phyloP scores from a whole-genome alignment of 352 stramenopile genomes.

The Phytophthora ramorum region DNA sequence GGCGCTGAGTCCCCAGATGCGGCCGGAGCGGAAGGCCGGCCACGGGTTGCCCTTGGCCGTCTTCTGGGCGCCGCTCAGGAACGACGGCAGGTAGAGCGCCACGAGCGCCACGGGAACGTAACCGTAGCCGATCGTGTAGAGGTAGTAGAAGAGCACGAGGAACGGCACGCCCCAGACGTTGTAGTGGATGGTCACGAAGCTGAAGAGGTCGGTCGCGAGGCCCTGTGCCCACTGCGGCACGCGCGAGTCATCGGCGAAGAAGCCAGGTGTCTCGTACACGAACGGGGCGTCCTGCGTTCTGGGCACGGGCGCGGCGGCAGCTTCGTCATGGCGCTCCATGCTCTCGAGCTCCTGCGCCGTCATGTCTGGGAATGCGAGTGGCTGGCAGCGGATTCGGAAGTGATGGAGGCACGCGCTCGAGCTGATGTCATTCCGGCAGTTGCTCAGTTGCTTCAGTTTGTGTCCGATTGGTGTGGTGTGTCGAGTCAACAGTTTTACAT shows the following conservation, averaged over 20 bases:
- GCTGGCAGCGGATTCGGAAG: slow-evolving; percentile 2
- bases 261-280: slow-evolving; percentile 52
- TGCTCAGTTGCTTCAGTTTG: slow-evolving; percentile 6
- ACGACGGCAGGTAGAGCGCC: slow-evolving; percentile 69
- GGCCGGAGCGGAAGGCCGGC: slow-evolving; percentile 50
- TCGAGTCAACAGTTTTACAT: slow-evolving; percentile 16
- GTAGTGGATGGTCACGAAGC: slow-evolving; percentile 80
- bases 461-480: not conserved
- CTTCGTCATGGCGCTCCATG: slow-evolving; percentile 12
- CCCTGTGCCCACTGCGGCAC: slow-evolving; percentile 57
- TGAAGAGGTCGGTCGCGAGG: slow-evolving; percentile 50
- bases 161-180: slow-evolving; percentile 68
- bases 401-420: not conserved
- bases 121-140: slow-evolving; percentile 64
- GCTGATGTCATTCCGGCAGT: not conserved
- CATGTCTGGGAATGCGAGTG: slow-evolving; percentile 21
- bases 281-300: slow-evolving; percentile 32
- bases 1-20: slow-evolving; percentile 59
- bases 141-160: slow-evolving; percentile 65
- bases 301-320: not conserved
- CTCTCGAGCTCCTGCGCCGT: slow-evolving; percentile 35
- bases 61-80: slow-evolving; percentile 60
- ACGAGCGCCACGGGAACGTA: slow-evolving; percentile 61
- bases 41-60: slow-evolving; percentile 61
- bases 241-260: slow-evolving; percentile 48